Evolutionary conservation across 352 stramenopile species (phyloP).

Genomic region (Hyaloperonospora arabidopsidis): DNA sequence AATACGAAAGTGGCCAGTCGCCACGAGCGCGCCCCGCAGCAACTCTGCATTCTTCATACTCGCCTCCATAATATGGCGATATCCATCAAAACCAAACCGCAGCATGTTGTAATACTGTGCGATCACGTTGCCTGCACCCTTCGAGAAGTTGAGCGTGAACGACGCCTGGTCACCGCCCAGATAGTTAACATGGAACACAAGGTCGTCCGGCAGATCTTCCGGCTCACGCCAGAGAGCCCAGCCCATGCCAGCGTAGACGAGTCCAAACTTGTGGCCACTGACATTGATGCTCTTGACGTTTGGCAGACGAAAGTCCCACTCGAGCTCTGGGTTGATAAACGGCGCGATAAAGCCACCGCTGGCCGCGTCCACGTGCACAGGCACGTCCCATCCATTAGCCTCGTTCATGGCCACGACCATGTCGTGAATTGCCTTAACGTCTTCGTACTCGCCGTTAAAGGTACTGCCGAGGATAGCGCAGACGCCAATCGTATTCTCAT

Average conservation of each 20-base stretch:
- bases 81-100: slow-evolving; percentile 86
- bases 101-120: slow-evolving; percentile 92
- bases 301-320: slow-evolving; percentile 87
- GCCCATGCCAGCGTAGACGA: slow-evolving; percentile 89
- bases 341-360: slow-evolving; percentile 89
- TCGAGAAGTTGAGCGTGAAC: slow-evolving; percentile 92
- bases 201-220: slow-evolving; percentile 72
- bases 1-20: slow-evolving; percentile 82
- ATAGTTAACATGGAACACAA: slow-evolving; percentile 90
- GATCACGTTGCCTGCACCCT: slow-evolving; percentile 84
- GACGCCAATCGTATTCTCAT: slow-evolving; percentile 91
- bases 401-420: slow-evolving; percentile 82
- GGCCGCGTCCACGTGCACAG: slow-evolving; percentile 87
- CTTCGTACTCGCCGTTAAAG: slow-evolving; percentile 91
- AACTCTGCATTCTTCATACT: slow-evolving; percentile 83
- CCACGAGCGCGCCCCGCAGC: slow-evolving; percentile 60
- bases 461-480: slow-evolving; percentile 88
- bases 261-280: slow-evolving; percentile 91
- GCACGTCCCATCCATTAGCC: slow-evolving; percentile 77
- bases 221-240: slow-evolving; percentile 87
- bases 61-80: slow-evolving; percentile 83
- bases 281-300: slow-evolving; percentile 91
- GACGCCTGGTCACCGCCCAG: slow-evolving; percentile 85
- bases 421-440: slow-evolving; percentile 86
- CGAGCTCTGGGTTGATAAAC: slow-evolving; percentile 83